Conservation (phyloP, 768 basidiomycete genomes). For the Xerocomellus intermedius region DNA sequence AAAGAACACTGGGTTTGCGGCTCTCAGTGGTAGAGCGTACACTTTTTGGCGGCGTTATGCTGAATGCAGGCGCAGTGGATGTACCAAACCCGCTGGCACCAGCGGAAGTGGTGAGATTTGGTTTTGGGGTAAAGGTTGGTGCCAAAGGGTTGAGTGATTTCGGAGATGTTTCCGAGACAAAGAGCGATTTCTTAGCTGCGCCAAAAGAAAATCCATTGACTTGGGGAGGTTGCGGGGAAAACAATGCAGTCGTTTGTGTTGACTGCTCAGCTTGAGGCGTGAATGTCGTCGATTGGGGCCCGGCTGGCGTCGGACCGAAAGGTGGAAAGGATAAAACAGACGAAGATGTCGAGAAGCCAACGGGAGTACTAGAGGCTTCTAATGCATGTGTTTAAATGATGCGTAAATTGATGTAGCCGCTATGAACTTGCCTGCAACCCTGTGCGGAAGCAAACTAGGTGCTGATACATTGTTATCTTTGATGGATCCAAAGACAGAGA, state of each 20-base stretch:
- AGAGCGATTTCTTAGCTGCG: background rate
- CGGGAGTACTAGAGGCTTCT: background rate
- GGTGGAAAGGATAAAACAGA: conserved; percentile 1
- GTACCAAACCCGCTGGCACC: background rate
- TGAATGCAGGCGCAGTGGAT: background rate
- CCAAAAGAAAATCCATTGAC: background rate
- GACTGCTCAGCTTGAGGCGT: background rate
- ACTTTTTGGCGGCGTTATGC: background rate
- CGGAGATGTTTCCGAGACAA: conserved; percentile 4
- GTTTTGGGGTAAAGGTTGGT: conserved; percentile 13
- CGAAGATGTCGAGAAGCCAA: background rate
- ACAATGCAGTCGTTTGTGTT: background rate
- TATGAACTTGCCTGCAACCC: conserved; percentile 15
- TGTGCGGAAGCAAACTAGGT: background rate
- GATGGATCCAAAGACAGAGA: conserved; percentile 8
- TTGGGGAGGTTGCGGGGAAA: conserved; percentile 1
- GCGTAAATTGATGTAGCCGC: background rate
- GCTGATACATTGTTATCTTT: background rate
- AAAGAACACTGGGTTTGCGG: background rate
- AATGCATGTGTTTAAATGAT: background rate
- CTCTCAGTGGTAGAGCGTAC: background rate
- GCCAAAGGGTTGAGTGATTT: conserved; percentile 22
- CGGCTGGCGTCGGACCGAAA: background rate
- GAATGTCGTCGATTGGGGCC: background rate
- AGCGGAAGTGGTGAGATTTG: background rate